These are phyloP conservation scores for Pisolithus marmoratus DNA, from an alignment of 768 basidiomycete genomes.

Conservation along the genomic window DNA sequence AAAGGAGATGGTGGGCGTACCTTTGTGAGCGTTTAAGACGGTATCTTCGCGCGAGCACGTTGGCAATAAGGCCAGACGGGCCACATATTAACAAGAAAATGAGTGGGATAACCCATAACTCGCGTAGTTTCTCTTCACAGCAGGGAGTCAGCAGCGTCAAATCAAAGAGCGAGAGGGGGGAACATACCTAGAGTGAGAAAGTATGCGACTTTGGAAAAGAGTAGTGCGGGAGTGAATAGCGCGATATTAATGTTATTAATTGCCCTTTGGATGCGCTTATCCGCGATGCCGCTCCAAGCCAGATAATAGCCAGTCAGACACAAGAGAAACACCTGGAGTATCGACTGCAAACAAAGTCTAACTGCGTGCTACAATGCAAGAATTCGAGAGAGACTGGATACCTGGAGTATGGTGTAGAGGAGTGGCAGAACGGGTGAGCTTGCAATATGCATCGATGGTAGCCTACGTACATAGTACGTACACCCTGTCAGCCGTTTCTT, in stretches of 20 bases:
- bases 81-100: constrained; percentile 77
- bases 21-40: constrained; percentile 71
- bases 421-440: constrained; percentile 7
- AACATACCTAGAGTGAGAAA: constrained; percentile 78
- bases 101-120: constrained; percentile 81
- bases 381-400: not conserved
- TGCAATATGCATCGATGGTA: too few relatives aligned
- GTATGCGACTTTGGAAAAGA: constrained; percentile 96
- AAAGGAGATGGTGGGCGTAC: constrained; percentile 35
- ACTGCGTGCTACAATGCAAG: not conserved
- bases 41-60: constrained; percentile 53
- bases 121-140: constrained; percentile 60
- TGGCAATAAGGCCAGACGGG: constrained; percentile 67
- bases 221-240: constrained; percentile 80
- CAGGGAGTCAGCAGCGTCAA: not conserved
- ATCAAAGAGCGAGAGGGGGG: not conserved
- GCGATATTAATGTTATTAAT: constrained; percentile 83
- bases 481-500: too few relatives aligned
- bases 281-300: constrained; percentile 73
- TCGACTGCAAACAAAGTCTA: constrained; percentile 48
- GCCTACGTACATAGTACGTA: too few relatives aligned
- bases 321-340: constrained; percentile 81
- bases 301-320: constrained; percentile 82
- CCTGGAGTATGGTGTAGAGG: constrained; percentile 27
- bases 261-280: constrained; percentile 86